These are phyloP conservation scores for Phaeolepiota aurea DNA, from an alignment of 768 basidiomycete genomes.

Conservation along the genomic window DNA sequence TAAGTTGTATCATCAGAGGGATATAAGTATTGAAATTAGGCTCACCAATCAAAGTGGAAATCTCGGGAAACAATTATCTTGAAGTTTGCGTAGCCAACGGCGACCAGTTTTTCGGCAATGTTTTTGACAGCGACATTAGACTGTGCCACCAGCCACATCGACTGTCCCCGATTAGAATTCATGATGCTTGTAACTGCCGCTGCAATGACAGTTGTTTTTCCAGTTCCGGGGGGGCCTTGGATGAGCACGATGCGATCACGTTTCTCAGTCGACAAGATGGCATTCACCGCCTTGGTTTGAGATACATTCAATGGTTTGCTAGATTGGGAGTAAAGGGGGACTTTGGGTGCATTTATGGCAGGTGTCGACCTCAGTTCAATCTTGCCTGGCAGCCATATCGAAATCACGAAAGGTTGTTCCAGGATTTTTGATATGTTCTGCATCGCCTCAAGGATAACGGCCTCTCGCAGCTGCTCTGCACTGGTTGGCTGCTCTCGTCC, in stretches of 20 bases:
- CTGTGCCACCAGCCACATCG: slow-evolving; percentile 63
- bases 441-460: slow-evolving; percentile 19
- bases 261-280: slow-evolving; percentile 24
- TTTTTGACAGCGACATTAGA: slow-evolving; percentile 79
- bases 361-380: slow-evolving; percentile 8
- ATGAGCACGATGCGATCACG: slow-evolving; percentile 21
- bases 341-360: not conserved
- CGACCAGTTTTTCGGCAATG: slow-evolving; percentile 62
- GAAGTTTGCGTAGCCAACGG: slow-evolving; percentile 37
- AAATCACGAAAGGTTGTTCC: slow-evolving; percentile 22
- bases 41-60: slow-evolving; percentile 59
- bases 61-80: slow-evolving; percentile 57
- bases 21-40: slow-evolving; percentile 3
- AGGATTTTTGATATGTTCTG: slow-evolving; percentile 17
- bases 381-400: slow-evolving; percentile 22
- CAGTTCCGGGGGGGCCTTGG: slow-evolving; percentile 55
- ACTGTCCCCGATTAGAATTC: slow-evolving; percentile 12
- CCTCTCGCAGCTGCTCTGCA: slow-evolving; percentile 27
- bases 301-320: slow-evolving; percentile 23
- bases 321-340: slow-evolving; percentile 12
- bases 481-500: slow-evolving; percentile 40
- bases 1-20: slow-evolving; percentile 4
- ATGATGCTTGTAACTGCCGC: slow-evolving; percentile 32
- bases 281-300: slow-evolving; percentile 22
- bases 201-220: slow-evolving; percentile 58